Base-by-base conservation (phyloP, 1,284 basidiomycete genomes). In the Taiwanofungus camphoratus region DNA sequence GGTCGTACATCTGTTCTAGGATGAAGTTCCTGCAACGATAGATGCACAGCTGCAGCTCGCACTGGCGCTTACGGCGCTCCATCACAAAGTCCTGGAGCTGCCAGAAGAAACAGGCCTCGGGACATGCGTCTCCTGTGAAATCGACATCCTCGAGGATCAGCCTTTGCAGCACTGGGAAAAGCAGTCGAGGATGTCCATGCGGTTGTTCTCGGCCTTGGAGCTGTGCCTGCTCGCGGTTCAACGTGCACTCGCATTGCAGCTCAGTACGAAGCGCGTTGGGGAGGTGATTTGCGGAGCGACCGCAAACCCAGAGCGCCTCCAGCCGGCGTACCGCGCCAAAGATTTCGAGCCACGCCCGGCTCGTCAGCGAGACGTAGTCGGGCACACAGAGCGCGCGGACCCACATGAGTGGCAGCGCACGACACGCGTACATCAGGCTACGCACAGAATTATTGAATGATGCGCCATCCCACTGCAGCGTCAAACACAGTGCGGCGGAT, bases 111-210 rank as follows among this genome's bases (percentile, higher is more conserved):
- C n/a, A n/a, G 30, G 45, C 30, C n/a, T 42, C 40, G 13, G 33
- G 35, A 19, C 29, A 20, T 19, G 34, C 11, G 21, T 32, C 35
- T 18, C 19, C 40, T 4, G 45, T 22, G 21, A 46, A 46, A 23
- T 47, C 45, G 18, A 47, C 45, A 7, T 39, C 40, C 26, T 47
- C 45, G 12, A 47, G 36, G 11, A 31, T 43, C 22, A 47, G 31
- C 41, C n/a, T 16, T 8, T 26, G 39, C 31, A 45, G 34, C 11
- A 36, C n/a, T 13, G 44, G 44, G 36, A 45, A 45, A 12, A 45
- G 39, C 32, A 36, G n/a, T 18, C 27, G 29, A 21, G 24, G 27
- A 27, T 22, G 34, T 7, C 23, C 26, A 12, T 43, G 42, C 7
- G 9, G 26, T 8, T 35, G 35, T 18, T 29, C 26, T 20, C 12